Evolutionary conservation across 768 basidiomycete species (phyloP).

Genomic region (Leccinum broughii): DNA sequence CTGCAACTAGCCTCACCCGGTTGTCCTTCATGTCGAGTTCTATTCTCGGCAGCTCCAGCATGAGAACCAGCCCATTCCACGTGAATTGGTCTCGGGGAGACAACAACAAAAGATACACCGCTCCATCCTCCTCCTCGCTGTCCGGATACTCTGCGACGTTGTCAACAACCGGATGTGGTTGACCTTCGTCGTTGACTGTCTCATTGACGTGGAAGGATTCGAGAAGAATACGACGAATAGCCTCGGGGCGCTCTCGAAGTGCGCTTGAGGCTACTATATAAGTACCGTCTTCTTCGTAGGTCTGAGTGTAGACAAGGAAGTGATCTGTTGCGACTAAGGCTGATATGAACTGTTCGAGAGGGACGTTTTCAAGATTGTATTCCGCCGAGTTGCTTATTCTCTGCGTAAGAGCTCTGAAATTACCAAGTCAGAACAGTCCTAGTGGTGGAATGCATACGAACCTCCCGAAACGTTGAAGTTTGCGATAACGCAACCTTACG

Average conservation of each 20-base stretch:
- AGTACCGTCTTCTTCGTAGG: constrained; percentile 84
- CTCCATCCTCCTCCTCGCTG: constrained; percentile 56
- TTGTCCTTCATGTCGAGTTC: constrained; percentile 85
- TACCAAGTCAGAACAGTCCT: constrained; percentile 7
- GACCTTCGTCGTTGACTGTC: constrained; percentile 50
- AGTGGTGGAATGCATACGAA: constrained; percentile 27
- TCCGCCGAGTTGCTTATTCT: constrained; percentile 94
- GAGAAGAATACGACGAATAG: constrained; percentile 76
- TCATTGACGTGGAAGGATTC: constrained; percentile 84
- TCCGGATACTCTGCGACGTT: constrained; percentile 39
- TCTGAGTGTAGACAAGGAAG: constrained; percentile 89
- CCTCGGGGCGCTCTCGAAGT: constrained; percentile 73
- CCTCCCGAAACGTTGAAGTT: constrained; percentile 92
- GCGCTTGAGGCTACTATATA: constrained; percentile 85
- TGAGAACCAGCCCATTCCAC: constrained; percentile 88
- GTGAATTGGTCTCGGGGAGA: constrained; percentile 85
- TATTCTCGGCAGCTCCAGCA: constrained; percentile 70
- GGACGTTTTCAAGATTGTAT: constrained; percentile 73
- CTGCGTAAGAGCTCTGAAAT: constrained; percentile 64
- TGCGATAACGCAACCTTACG: constrained; percentile 88
- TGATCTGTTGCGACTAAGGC: constrained; percentile 83
- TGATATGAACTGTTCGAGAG: constrained; percentile 78
- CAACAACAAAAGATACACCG: constrained; percentile 79
- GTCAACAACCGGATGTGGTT: constrained; percentile 42
- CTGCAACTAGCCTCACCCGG: constrained; percentile 89